A percentile compares a stretch with the other conserved stretches of the same genome.
Conservation (phyloP, 768 basidiomycete genomes). For the Lentinula lateritia region DNA sequence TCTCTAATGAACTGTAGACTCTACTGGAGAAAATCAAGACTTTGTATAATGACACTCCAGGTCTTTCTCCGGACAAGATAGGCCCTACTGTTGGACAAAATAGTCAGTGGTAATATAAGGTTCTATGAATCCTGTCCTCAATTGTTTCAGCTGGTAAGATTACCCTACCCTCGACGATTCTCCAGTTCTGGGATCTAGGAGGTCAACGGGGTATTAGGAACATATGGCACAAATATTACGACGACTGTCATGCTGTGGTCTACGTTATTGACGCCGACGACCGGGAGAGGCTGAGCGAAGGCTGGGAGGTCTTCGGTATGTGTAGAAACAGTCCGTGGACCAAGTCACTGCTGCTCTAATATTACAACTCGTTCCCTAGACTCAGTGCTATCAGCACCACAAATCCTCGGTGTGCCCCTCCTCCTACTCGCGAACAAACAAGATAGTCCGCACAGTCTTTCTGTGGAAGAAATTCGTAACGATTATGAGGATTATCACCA, state of each 20-base stretch:
- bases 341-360: too few relatives aligned
- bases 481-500: conserved; percentile 87
- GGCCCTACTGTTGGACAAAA: conserved; percentile 97
- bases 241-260: conserved; percentile 94
- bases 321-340: conserved; percentile 4
- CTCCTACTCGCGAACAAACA: conserved; percentile 96
- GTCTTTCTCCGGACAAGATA: conserved; percentile 89
- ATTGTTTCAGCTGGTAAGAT: conserved; percentile 79
- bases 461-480: conserved; percentile 86
- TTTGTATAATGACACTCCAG: conserved; percentile 80
- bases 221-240: conserved; percentile 94
- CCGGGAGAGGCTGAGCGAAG: conserved; percentile 81
- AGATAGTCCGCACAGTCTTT: conserved; percentile 73
- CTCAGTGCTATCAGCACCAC: conserved; percentile 80
- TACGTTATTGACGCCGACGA: conserved; percentile 95
- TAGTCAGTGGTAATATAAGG: conserved; percentile 40
- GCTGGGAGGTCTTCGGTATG: conserved; percentile 97
- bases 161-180: conserved; percentile 84
- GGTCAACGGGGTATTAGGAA: conserved; percentile 91
- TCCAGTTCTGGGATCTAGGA: conserved; percentile 97
- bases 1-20: conserved; percentile 41
- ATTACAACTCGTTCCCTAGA: conserved; percentile 36
- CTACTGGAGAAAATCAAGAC: conserved; percentile 93
- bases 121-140: neutral
- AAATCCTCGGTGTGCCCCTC: conserved; percentile 85